Evolutionary conservation across 805 yeast species (phyloP).

Genomic region (Yueomyces sp.): DNA sequence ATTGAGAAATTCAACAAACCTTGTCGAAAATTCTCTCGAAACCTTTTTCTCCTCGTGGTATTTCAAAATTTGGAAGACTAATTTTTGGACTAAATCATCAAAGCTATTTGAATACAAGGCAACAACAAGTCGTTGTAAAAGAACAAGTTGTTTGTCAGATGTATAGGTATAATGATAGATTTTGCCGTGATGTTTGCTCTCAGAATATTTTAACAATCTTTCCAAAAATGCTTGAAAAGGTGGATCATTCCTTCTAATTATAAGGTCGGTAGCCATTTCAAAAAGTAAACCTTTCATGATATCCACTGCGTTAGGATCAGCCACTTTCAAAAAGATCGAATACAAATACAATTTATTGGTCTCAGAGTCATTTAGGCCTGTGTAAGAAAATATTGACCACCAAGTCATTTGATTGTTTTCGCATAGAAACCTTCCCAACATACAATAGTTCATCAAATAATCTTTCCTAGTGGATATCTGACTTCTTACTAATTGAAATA

Average conservation of each 20-base stretch:
- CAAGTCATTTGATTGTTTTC: constrained; percentile 13
- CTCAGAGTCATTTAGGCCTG: constrained; percentile 7
- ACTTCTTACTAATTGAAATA: constrained; percentile 11
- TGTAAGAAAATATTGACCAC: constrained; percentile 21
- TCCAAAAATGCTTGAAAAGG: constrained; percentile 6
- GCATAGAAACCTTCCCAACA: constrained; percentile 12
- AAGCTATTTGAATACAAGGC: constrained; percentile 1
- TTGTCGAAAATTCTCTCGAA: not conserved
- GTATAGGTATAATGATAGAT: too few species aligned
- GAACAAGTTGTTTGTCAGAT: constrained; percentile 5
- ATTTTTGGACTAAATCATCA: constrained; percentile 4
- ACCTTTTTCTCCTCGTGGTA: constrained; percentile 3
- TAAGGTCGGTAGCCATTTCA: constrained; percentile 4
- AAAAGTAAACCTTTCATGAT: constrained; percentile 12
- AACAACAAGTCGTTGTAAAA: not conserved
- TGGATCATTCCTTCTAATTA: constrained; percentile 4
- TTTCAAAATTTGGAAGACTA: constrained; percentile 6
- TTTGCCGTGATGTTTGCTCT: too few species aligned
- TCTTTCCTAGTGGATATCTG: constrained; percentile 5
- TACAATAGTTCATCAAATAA: constrained; percentile 16
- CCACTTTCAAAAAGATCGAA: constrained; percentile 7
- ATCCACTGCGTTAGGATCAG: constrained; percentile 14
- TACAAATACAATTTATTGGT: constrained; percentile 8
- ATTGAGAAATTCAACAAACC: constrained; percentile 10
- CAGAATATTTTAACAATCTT: constrained; percentile 4